These are phyloP conservation scores for Theobroma cacao DNA, from an alignment of 345 rosid genomes.

Conservation along the genomic window DNA sequence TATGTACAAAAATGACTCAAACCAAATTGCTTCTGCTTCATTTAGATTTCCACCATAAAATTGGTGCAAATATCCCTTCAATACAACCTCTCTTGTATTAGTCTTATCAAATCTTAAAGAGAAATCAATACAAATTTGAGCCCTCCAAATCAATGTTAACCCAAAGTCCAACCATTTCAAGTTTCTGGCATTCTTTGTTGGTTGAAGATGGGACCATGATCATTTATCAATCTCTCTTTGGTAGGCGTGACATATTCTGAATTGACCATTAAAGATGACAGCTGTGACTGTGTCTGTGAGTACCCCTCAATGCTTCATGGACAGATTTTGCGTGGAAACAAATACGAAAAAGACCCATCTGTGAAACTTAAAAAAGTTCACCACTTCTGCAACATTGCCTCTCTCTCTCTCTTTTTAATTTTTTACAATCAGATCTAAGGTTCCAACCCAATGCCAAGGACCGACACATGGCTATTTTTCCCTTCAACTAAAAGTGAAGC, in stretches of 20 bases:
- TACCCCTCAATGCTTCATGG: too few relatives aligned
- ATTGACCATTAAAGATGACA: not conserved
- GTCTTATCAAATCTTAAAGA: not conserved
- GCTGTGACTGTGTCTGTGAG: not conserved
- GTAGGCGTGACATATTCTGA: not conserved
- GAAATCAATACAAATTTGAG: not conserved
- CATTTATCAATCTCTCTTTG: not conserved
- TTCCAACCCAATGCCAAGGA: not conserved
- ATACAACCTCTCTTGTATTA: too few relatives aligned
- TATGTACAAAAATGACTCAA: not conserved
- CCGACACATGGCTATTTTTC: not conserved
- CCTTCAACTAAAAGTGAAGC: not conserved
- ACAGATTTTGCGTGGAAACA: not conserved
- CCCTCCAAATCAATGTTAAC: not conserved
- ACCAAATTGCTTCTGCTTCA: not conserved
- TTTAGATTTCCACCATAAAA: not conserved
- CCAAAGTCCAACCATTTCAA: not conserved
- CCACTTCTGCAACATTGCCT: not conserved
- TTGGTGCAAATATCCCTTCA: not conserved
- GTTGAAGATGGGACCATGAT: not conserved
- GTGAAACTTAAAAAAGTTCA: too few relatives aligned
- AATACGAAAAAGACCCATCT: too few relatives aligned
- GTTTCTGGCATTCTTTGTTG: not conserved
- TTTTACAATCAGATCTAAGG: not conserved
- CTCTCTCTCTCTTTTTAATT: too few relatives aligned